Percentiles rank a stretch among this genome's conserved stretches.
phyloP scores from a whole-genome alignment of 805 yeast species.

The Teunomyces tritomae region DNA sequence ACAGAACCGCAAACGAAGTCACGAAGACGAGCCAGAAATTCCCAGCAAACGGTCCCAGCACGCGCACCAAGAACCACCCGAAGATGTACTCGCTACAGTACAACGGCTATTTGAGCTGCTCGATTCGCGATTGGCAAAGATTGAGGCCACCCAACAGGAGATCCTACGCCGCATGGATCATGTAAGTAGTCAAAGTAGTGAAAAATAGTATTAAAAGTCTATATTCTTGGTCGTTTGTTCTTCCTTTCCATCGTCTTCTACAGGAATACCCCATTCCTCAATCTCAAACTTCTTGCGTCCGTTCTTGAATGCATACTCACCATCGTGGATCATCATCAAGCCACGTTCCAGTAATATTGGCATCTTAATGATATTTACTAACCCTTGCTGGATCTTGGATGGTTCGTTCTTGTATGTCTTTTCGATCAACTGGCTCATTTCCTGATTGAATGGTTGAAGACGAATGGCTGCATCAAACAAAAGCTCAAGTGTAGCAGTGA shows the following conservation, averaged over 20 bases:
- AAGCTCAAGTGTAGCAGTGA: slow-evolving; percentile 52
- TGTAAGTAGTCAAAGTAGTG: not conserved
- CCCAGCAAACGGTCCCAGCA: not conserved
- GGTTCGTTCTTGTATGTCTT: slow-evolving; percentile 71
- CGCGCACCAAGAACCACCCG: not conserved
- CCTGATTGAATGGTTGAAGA: slow-evolving; percentile 79
- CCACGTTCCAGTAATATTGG: slow-evolving; percentile 77
- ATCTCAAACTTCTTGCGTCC: slow-evolving; percentile 82
- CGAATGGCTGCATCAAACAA: slow-evolving; percentile 68
- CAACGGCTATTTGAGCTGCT: not conserved
- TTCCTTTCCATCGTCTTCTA: slow-evolving; percentile 67
- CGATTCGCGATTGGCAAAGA: not conserved
- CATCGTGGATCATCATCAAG: slow-evolving; percentile 66
- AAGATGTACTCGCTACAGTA: not conserved
- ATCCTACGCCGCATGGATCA: not conserved
- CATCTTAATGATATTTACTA: slow-evolving; percentile 69
- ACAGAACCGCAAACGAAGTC: not conserved
- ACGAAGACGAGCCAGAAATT: not conserved
- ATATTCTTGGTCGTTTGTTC: slow-evolving; percentile 30
- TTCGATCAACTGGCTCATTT: slow-evolving; percentile 62
- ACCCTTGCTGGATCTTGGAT: slow-evolving; percentile 78
- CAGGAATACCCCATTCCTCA: slow-evolving; percentile 96
- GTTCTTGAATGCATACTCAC: slow-evolving; percentile 83
- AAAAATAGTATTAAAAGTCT: slow-evolving; percentile 24
- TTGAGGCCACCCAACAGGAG: slow-evolving; percentile 2